These are phyloP conservation scores for Linum lewisii DNA, from an alignment of 345 rosid genomes.

Conservation along the genomic window DNA sequence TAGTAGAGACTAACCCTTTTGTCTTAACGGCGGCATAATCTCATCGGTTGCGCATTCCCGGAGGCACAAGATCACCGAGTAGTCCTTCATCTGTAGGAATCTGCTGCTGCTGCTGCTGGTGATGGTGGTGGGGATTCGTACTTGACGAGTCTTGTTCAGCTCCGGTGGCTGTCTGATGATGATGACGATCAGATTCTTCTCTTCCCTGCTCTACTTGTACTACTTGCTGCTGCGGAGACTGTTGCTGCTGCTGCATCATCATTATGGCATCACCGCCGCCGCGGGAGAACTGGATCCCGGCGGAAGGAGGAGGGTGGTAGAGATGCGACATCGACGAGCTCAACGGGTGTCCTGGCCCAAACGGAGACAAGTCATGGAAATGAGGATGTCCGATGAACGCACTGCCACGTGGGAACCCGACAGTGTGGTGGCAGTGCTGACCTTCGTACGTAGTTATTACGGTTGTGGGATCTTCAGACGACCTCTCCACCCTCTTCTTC, in stretches of 20 bases:
- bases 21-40: not conserved
- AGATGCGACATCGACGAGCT: slow-evolving; percentile 37
- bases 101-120: not conserved
- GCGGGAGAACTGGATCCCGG: slow-evolving; percentile 26
- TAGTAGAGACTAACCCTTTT: not conserved
- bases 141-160: slow-evolving; percentile 11
- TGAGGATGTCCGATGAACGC: slow-evolving; percentile 29
- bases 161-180: slow-evolving; percentile 17
- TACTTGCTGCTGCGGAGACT: not conserved
- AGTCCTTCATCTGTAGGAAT: slow-evolving; percentile 52
- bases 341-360: slow-evolving; percentile 17
- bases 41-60: slow-evolving; percentile 58
- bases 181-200: not conserved
- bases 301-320: slow-evolving; percentile 23
- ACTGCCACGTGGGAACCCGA: slow-evolving; percentile 76
- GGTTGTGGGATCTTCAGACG: slow-evolving; percentile 65
- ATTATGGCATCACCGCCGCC: slow-evolving; percentile 30
- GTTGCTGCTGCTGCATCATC: slow-evolving; percentile 14
- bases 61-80: slow-evolving; percentile 83
- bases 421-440: slow-evolving; percentile 87
- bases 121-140: slow-evolving; percentile 12
- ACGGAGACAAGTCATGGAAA: slow-evolving; percentile 24
- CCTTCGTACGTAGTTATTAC: slow-evolving; percentile 98
- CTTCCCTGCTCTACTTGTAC: too few relatives aligned
- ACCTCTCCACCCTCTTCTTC: slow-evolving; percentile 94